Evolutionary conservation across 768 basidiomycete species (phyloP).

Genomic region (Leccinum variicolor): DNA sequence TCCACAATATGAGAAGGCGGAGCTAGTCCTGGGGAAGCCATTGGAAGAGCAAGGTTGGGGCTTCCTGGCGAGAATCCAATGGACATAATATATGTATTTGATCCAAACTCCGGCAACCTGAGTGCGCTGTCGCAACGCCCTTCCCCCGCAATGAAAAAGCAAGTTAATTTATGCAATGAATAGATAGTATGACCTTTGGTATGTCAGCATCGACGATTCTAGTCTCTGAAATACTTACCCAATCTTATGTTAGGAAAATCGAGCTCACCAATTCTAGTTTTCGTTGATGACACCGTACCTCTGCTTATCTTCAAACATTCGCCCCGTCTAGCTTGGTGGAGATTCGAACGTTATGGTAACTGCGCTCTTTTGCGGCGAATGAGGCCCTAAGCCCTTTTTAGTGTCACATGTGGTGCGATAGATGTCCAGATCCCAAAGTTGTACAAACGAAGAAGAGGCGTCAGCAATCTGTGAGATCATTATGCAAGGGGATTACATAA

Average conservation of each 20-base stretch:
- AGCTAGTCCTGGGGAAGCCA: background rate
- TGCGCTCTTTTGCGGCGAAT: background rate
- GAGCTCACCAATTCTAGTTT: background rate
- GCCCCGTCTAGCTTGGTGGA: background rate
- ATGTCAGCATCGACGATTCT: background rate
- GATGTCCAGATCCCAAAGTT: background rate
- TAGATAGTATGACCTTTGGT: background rate
- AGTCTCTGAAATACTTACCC: background rate
- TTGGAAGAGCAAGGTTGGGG: background rate
- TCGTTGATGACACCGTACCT: background rate
- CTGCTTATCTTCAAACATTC: background rate
- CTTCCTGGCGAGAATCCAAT: background rate
- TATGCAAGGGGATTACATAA: background rate
- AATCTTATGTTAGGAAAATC: background rate
- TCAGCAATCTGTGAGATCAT: background rate
- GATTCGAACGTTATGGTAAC: background rate
- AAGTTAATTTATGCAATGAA: background rate
- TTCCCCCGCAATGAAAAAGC: background rate
- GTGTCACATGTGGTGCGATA: background rate
- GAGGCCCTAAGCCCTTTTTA: background rate
- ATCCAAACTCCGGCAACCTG: background rate
- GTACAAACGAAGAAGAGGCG: background rate
- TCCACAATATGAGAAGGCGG: background rate
- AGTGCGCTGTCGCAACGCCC: background rate
- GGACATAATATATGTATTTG: background rate